Base-by-base conservation (phyloP, 116 monocot genomes). In the Phalaenopsis hybrid region DNA sequence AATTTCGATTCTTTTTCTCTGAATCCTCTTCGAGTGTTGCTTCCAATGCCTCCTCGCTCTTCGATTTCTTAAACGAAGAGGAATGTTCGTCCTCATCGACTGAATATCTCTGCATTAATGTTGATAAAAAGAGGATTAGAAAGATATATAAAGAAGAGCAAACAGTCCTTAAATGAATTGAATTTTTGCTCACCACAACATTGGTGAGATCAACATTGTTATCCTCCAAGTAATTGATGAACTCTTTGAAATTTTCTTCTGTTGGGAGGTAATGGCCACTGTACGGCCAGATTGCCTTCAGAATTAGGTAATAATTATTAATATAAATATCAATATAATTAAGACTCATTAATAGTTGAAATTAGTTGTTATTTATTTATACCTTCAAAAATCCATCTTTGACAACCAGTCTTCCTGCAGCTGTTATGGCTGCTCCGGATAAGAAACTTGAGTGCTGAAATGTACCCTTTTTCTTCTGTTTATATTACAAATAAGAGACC, bases 381-480 rank as follows among this genome's bases (percentile, higher is more conserved):
- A 93, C 93, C 91, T 86, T 88, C 7, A 93, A 86, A 75, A 84
- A 57, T 1, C 93, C 93, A 48, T 93, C 85, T 80, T 88, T 75
- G 51, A 84, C 91, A 57, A 91, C 86, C 75, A 95, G 85, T 86
- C 93, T 85, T 33, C 95, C 93, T 10, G 95, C 95, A 75, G 93
- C 83, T 37, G 87, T 88, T 67, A 88, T 91, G 2, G 93, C 95
- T 16, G 88, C 95, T 15, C 95, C 95, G 11, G 93, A 57, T 5
- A 95, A 91, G 84, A 95, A 95, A 81, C 95, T 95, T 23, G 95
- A 95, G 81, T 95, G 95, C 33, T 95, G 95, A 90, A 95, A 95
- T 78, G 77, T 85, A 1, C 95, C 95, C 80, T 95, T 95, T 57
- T 88, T 87, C 83, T 95, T 95, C 95, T 95, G 95, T 43, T 78